Conservation (phyloP, 1,284 basidiomycete species). For the Cryptococcus hybrid region DNA sequence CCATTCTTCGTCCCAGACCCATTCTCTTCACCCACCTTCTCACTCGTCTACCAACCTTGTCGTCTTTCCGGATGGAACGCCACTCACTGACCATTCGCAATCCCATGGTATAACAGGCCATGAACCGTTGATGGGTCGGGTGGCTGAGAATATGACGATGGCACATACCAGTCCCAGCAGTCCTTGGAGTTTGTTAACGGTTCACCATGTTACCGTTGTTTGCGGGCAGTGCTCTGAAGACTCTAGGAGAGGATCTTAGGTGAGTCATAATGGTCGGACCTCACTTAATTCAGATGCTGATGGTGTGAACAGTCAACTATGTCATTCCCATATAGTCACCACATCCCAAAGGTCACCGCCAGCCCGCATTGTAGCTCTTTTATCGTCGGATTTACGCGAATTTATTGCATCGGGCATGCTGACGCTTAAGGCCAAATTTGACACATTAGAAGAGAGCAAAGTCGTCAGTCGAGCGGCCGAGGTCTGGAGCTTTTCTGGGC, state of each 20-base stretch:
- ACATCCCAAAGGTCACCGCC: conserved; percentile 40
- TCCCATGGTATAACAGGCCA: too few relatives aligned
- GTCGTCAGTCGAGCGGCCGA: conserved; percentile 76
- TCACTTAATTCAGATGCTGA: not conserved
- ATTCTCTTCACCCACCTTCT: too few relatives aligned
- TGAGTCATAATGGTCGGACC: conserved; percentile 15
- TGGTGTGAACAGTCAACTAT: conserved; percentile 26
- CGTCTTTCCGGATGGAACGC: too few relatives aligned
- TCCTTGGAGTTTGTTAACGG: conserved; percentile 78
- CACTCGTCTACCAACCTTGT: too few relatives aligned
- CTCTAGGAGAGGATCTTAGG: conserved; percentile 89
- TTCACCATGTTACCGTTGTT: conserved; percentile 85
- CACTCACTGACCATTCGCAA: too few relatives aligned
- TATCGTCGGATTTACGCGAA: conserved; percentile 78
- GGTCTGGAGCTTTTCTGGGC: conserved; percentile 92
- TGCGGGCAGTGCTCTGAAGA: conserved; percentile 83
- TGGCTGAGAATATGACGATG: too few relatives aligned
- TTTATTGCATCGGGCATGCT: conserved; percentile 85
- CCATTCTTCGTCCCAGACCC: too few relatives aligned
- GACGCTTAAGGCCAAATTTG: conserved; percentile 82
- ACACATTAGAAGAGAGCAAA: conserved; percentile 59
- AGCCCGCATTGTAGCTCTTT: conserved; percentile 51
- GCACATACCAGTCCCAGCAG: conserved; percentile 41
- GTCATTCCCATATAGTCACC: conserved; percentile 39
- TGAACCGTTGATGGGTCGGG: too few relatives aligned